Percentiles rank a stretch among this genome's conserved stretches.
Evolutionary conservation across 345 rosid genomes (phyloP).

Genomic region (Heritiera littoralis): DNA sequence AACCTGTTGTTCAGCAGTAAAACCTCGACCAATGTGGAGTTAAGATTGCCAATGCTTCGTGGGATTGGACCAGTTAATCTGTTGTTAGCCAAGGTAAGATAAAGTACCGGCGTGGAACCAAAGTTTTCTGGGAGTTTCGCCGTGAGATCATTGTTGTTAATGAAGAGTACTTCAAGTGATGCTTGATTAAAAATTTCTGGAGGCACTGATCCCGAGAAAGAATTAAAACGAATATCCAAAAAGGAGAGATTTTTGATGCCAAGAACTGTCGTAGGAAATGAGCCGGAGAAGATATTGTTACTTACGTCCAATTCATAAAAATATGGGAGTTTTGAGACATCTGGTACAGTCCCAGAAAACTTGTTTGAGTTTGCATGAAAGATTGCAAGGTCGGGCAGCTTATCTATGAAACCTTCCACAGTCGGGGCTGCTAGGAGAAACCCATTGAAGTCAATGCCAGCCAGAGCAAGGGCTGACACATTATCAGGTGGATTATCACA

Average conservation of each 20-base stretch:
- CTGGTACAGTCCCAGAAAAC: slow-evolving; percentile 35
- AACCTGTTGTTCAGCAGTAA: slow-evolving; percentile 51
- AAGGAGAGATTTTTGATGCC: slow-evolving; percentile 31
- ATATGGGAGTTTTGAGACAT: slow-evolving; percentile 13
- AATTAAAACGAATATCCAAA: slow-evolving; percentile 59
- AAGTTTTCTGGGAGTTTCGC: slow-evolving; percentile 42
- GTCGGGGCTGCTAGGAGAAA: slow-evolving; percentile 38
- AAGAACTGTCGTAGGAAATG: slow-evolving; percentile 39
- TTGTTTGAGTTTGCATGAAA: slow-evolving; percentile 57
- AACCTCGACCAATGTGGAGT: slow-evolving; percentile 36
- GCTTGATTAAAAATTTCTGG: slow-evolving; percentile 35
- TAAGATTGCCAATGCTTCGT: slow-evolving; percentile 43
- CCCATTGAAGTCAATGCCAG: slow-evolving; percentile 87
- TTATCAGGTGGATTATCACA: slow-evolving; percentile 85
- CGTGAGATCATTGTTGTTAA: slow-evolving; percentile 53
- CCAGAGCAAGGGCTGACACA: slow-evolving; percentile 63
- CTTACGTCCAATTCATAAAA: slow-evolving; percentile 63
- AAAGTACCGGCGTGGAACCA: slow-evolving; percentile 43
- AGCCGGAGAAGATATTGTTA: slow-evolving; percentile 47
- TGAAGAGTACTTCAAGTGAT: slow-evolving; percentile 47
- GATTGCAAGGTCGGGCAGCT: slow-evolving; percentile 50
- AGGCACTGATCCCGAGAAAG: slow-evolving; percentile 42
- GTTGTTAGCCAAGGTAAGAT: slow-evolving; percentile 62
- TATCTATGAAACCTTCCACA: slow-evolving; percentile 45
- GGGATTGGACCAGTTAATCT: slow-evolving; percentile 52